Percentiles rank a stretch among this genome's conserved stretches.
phyloP scores from a whole-genome alignment of 2,329 filamentous ascomycete species.

The Dactylellina leptospora region DNA sequence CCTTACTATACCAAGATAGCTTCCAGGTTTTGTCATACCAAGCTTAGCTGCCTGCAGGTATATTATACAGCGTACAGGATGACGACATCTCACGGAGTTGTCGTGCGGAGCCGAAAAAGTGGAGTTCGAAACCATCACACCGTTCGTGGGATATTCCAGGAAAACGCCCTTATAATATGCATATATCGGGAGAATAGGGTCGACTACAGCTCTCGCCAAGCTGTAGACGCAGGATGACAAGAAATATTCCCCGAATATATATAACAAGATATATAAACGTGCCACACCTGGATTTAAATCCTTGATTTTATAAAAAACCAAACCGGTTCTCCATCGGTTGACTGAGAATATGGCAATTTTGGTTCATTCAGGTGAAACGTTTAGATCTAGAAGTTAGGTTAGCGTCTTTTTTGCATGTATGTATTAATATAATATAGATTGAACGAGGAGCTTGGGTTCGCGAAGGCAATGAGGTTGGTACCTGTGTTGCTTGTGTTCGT shows the following conservation, averaged over 20 bases:
- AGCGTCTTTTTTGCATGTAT: not conserved
- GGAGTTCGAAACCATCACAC: not conserved
- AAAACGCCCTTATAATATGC: not conserved
- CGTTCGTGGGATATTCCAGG: not conserved
- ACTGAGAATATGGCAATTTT: no score
- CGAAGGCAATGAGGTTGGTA: no score
- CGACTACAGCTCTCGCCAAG: not conserved
- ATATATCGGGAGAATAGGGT: constrained; percentile 19
- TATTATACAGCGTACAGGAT: no score
- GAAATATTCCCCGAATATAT: constrained; percentile 3
- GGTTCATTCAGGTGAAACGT: constrained; percentile 6
- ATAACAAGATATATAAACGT: not conserved
- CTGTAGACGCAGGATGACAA: constrained; percentile 7
- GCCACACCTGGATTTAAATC: no score
- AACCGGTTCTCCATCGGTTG: not conserved
- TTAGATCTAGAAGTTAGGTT: constrained; percentile 15
- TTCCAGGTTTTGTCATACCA: not conserved
- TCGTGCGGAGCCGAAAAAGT: constrained; percentile 26
- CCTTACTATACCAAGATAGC: not conserved
- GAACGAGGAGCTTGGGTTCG: not conserved
- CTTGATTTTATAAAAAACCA: constrained; percentile 24
- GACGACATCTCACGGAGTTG: constrained; percentile 8
- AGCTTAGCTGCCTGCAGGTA: no score
- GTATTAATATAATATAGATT: not conserved
- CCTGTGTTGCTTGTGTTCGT: not conserved